phyloP scores from a whole-genome alignment of 2,329 filamentous ascomycete genomes.

The Trichophyton verrucosum region DNA sequence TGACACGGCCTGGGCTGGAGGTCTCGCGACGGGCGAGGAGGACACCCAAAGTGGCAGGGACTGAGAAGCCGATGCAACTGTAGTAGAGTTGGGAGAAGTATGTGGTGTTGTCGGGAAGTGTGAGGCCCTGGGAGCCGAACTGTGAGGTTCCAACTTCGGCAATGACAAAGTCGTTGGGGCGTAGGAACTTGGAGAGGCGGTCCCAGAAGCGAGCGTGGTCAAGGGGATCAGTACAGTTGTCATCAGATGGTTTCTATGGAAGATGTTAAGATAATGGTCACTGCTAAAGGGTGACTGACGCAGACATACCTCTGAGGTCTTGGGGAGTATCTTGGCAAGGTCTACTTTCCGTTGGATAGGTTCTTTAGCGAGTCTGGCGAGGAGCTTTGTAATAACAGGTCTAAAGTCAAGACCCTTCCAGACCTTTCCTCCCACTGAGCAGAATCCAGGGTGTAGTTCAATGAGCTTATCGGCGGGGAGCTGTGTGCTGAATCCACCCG shows the following conservation, averaged over 20 bases:
- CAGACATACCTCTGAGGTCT: neutral
- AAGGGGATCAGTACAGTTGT: constrained; percentile 9
- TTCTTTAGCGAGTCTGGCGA: constrained; percentile 7
- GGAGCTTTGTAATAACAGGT: constrained; percentile 11
- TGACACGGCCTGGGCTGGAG: constrained; percentile 13
- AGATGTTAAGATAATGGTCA: neutral
- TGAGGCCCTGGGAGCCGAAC: constrained; percentile 16
- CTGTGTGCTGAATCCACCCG: constrained; percentile 12
- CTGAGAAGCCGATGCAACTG: constrained; percentile 19
- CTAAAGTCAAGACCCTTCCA: constrained; percentile 12
- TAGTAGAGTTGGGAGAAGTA: constrained; percentile 18
- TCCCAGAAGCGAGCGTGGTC: constrained; percentile 12
- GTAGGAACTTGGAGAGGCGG: constrained; percentile 10
- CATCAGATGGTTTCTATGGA: neutral
- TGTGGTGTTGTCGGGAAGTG: constrained; percentile 15
- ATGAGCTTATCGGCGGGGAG: constrained; percentile 10
- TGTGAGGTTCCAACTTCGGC: constrained; percentile 18
- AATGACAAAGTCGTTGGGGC: constrained; percentile 16
- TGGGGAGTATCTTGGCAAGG: constrained; percentile 2
- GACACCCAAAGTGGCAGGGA: constrained; percentile 17
- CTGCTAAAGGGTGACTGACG: neutral
- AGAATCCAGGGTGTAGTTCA: constrained; percentile 10
- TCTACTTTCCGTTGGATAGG: constrained; percentile 8
- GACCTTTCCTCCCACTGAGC: constrained; percentile 10
- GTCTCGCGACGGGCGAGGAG: constrained; percentile 16